A percentile compares a stretch with the other conserved stretches of the same genome.
phyloP scores from a whole-genome alignment of 139 green algal genomes.

The Spirogloea muscicola region DNA sequence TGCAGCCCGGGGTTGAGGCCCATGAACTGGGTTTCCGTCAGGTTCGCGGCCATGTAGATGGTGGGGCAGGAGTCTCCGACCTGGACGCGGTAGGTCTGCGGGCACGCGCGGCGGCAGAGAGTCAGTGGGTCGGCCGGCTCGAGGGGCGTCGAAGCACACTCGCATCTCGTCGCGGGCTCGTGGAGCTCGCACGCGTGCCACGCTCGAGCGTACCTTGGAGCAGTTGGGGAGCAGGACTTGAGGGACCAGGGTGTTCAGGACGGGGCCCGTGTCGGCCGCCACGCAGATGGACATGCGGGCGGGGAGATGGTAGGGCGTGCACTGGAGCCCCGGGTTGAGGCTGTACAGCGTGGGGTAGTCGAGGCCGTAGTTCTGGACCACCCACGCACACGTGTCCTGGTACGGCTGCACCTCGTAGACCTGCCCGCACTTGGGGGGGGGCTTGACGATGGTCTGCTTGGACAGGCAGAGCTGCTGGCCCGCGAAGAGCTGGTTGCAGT shows the following conservation, averaged over 20 bases:
- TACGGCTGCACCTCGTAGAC: too few species aligned
- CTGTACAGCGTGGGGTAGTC: not conserved
- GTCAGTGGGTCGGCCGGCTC: too few species aligned
- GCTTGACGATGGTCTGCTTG: not conserved
- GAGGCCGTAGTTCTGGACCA: not conserved
- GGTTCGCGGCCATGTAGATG: slow-evolving; percentile 16
- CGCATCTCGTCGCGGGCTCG: too few species aligned
- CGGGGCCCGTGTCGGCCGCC: too few species aligned
- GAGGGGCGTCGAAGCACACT: too few species aligned
- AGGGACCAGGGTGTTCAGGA: too few species aligned
- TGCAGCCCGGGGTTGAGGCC: slow-evolving; percentile 22
- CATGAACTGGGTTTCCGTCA: slow-evolving; percentile 3
- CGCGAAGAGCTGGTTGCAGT: not conserved
- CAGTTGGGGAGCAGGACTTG: too few species aligned
- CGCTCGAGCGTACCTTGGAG: too few species aligned
- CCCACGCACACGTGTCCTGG: slow-evolving; percentile 1
- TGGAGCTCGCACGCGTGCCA: too few species aligned
- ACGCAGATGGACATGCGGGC: too few species aligned
- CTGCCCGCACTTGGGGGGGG: slow-evolving; percentile 3
- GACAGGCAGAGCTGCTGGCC: slow-evolving; percentile 1
- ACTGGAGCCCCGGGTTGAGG: slow-evolving; percentile 2
- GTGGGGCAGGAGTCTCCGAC: slow-evolving; percentile 21
- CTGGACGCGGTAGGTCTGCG: slow-evolving; percentile 15
- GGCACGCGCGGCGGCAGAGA: not conserved
- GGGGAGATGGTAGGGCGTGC: too few species aligned